Base-by-base conservation (phyloP, 78 protist species). In the Dictyostelium purpureum region DNA sequence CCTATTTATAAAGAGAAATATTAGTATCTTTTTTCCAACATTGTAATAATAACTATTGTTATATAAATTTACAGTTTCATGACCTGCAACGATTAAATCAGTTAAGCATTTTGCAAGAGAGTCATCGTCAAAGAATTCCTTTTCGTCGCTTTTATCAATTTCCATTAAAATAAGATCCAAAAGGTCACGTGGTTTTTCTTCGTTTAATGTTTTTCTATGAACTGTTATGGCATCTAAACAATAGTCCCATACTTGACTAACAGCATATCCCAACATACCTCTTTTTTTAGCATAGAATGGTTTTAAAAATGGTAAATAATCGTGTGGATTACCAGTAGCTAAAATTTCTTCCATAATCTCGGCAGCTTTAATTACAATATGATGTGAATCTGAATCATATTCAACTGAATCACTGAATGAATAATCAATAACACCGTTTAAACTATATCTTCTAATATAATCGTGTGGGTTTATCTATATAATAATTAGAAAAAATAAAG, bases 281-380 rank as follows among this genome's bases (percentile, higher is more conserved):
- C 80, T 83, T 61, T 83, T 83, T 28, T 63, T 31, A 6, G 35
- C 6, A 21, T 71, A 83, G n/a, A 83, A 69, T 83, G 90, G 90
- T 57, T 69, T 71, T 33, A 83, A 35, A 21, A 83, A 57, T 69
- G 90, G 90, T 56, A 83, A 70, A 35, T 38, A 83, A 71, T 83
- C 90, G 19, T 83, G 90, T 71, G 90, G 90, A 71, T 83, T 83
- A 35, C 90, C 90, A 69, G 81, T 83, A 14, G 90, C 90, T 14
- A 83, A 56, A 71, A 71, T 69, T 9, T 83, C 90, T 19, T 83
- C 90, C 90, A 83, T 83, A 83, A 83, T 83, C 80, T 83, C 90
- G 2, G 90, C 90, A 26, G 90, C 90, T 37, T 61, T 69, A 43
- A 83, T 83, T 4, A 71, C 90, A 71, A 83, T 71, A 43, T 83